Evolutionary conservation across 164 flowering plant genomes (phyloP), one percentile per base, ranked within the genome.

Genomic region (Malania oleifera): DNA sequence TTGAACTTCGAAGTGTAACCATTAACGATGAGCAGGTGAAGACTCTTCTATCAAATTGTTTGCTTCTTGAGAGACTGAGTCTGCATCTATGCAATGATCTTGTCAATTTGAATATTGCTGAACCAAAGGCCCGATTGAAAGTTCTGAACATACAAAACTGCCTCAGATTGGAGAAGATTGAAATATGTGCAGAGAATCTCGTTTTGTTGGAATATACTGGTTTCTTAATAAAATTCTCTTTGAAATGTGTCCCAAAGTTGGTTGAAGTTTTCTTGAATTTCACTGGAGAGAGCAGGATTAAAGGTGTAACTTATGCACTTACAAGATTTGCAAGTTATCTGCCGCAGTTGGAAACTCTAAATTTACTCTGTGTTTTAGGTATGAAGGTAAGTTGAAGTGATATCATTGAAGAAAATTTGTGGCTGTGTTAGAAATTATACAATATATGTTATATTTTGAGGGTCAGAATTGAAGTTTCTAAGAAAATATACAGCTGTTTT

Each of bases 321-420:
- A 22, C 56, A 25, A 40, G 37, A 45, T 22, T 62, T 31, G 53
- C 46, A 7, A 5, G 5, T 45, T 59, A 62, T 44, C n/a, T 54
- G 10, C 66, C 66, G 24, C 66, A 54, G 7, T 26, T 62, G 53
- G 58, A 62, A 24, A 62, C 34, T 31, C 45, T 62, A 44, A 29
- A 62, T 37, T 9, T 60, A 22, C 8, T 50, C 34, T 17, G 47
- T 5, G 8, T 60, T 38, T 18, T 38, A 22, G 20, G 25, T 26
- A 38, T 60, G 54, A 60, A 50, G 54, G 63, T 38, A 51, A 6
- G 18, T 9, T 7, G n/a, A 11, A 26, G 25, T 8, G 9, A 43
- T 10, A 17, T 40, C n/a, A n/a, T n/a, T n/a, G n/a, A n/a, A n/a
- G n/a, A n/a, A n/a, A n/a, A n/a, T n/a, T n/a, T n/a, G n/a, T n/a